Evolutionary conservation across 345 rosid species (phyloP), one percentile per base, ranked within the genome.

Genomic region (Syzygium grande): DNA sequence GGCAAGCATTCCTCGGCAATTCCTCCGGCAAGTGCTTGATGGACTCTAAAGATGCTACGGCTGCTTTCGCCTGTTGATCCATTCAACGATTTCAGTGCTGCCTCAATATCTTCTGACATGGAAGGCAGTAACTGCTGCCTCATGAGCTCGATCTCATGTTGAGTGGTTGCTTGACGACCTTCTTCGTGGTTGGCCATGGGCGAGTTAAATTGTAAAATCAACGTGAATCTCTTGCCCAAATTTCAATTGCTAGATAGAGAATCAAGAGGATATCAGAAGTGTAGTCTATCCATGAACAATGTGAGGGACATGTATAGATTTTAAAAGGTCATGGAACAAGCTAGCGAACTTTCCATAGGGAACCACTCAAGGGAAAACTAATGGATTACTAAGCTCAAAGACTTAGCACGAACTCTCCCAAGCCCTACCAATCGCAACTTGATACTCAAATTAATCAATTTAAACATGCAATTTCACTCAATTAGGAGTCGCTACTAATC

Each of bases 31-130:
- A 56, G 1, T 0, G 61, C 63, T n/a, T 58, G 0, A 2, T 14
- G 29, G 0, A 25, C 63, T 58, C 63, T 58, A 2, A 58, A 58
- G 63, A 58, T 58, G 63, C 3, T 23, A 58, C 7, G 23, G 1
- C 0, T 4, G 1, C 14, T 25, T 58, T 0, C 15, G 1, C 29
- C 63, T 58, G 63, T 13, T 58, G 29, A 58, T 58, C 1, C 29
- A 9, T 0, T 2, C 6, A 1, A 4, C 2, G 0, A 4, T 25
- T 10, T 4, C 14, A 1, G 29, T 13, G 15, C 63, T 25, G 0
- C 2, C 63, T 58, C 29, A 0, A 25, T 25, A 23, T 25, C 0
- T 58, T 58, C 0, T 11, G 0, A 58, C 29, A 11, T 59, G 3
- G 15, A 11, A 58, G 14, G 0, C 29, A 25, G 0, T 58, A 11